Base-by-base conservation (phyloP, 2,329 filamentous ascomycete genomes). In the Drechslerella coelobrocha region DNA sequence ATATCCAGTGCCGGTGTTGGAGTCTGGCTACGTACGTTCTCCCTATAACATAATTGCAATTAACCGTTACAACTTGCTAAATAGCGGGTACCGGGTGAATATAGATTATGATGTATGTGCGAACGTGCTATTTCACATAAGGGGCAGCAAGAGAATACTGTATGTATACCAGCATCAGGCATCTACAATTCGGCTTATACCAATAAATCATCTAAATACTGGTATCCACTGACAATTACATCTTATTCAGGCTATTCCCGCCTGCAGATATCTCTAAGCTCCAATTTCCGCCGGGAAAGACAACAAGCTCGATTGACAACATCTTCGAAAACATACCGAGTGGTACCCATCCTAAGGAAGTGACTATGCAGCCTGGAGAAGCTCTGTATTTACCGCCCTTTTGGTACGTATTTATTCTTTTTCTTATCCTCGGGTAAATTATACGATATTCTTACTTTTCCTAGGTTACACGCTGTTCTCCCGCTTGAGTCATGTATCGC, bases 101-200 rank as follows among this genome's bases (percentile, higher is more conserved):
- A n/a, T 27, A 76, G 73, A 56, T 52, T 48, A 73, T 34, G 52
- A 89, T 84, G 90, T 94, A 14, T 92, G 95, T 84, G 90, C 91
- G 53, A 96, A 96, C 75, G 82, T 96, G 2, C 88, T 94, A 69
- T 91, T 88, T 75, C 92, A 96, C 77, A 83, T 96, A 55, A 80
- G 81, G 37, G 91, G 92, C 2, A 83, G 84, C 0, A 95, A 94
- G 77, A 84, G 84, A 45, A 21, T 75, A 72, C 37, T 72, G 74
- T 62, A 54, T 53, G 65, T 26, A 27, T 9, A 24, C 37, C 10
- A 14, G 8, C 10, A 2, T 29, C 4, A 12, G 2, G 6, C 19
- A 8, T 7, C 10, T 17, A 17, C 26, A 34, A 12, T 5, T 24
- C 14, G 9, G 50, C 17, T 12, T 17, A 1, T 3, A n/a, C n/a